These are phyloP conservation scores for Hyparrhenia diplandra DNA, from an alignment of 176 grass and related monocot species.

Conservation along the genomic window DNA sequence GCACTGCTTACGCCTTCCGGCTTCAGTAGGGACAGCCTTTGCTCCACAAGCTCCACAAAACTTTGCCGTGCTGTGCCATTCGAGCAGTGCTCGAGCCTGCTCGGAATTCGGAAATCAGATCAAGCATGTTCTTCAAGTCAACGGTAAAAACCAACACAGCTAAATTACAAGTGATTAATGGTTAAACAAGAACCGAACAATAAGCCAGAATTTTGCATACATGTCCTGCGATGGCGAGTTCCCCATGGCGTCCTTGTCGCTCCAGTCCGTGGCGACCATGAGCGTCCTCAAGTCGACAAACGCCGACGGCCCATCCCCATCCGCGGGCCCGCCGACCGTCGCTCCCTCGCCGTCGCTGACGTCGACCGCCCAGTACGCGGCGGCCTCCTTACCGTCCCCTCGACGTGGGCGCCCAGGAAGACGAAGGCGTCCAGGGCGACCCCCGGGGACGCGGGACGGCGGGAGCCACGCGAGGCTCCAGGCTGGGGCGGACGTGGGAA, in stretches of 20 bases:
- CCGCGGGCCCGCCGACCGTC: slow-evolving; percentile 22
- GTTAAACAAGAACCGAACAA: neutral
- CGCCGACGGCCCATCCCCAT: slow-evolving; percentile 19
- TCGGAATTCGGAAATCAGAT: slow-evolving; percentile 5
- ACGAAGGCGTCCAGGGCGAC: slow-evolving; percentile 52
- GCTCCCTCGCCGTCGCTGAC: slow-evolving; percentile 22
- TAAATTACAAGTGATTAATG: neutral
- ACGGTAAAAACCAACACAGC: neutral
- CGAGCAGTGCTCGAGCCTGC: slow-evolving; percentile 73
- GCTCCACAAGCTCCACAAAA: slow-evolving; percentile 92
- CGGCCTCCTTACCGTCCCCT: slow-evolving; percentile 21
- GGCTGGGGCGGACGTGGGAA: neutral
- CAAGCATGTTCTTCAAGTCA: neutral
- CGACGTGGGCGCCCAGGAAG: slow-evolving; percentile 58
- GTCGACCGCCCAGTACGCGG: slow-evolving; percentile 76
- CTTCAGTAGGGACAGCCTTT: slow-evolving; percentile 53
- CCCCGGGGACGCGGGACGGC: slow-evolving; percentile 34
- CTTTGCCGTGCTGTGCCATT: slow-evolving; percentile 72
- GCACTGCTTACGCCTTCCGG: slow-evolving; percentile 80
- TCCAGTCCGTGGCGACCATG: slow-evolving; percentile 92
- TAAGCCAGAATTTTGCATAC: slow-evolving; percentile 23
- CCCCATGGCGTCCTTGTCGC: slow-evolving; percentile 57
- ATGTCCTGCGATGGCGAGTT: slow-evolving; percentile 81
- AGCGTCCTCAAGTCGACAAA: slow-evolving; percentile 85
- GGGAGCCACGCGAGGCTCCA: slow-evolving; percentile 76